phyloP scores from a whole-genome alignment of 2,329 filamentous ascomycete species.

The Tolypocladium amazonense region DNA sequence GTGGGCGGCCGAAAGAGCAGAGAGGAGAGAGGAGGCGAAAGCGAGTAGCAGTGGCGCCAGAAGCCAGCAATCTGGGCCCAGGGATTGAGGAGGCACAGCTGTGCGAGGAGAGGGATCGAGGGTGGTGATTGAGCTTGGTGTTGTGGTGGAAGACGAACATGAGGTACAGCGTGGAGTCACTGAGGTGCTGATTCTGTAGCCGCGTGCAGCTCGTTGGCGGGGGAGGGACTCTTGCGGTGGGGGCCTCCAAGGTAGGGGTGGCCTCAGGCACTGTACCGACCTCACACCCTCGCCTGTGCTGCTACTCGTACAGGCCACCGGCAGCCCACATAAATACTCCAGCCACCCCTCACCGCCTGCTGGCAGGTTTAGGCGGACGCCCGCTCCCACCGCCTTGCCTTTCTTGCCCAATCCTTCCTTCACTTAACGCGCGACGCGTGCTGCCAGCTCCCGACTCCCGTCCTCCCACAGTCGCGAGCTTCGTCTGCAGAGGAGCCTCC shows the following conservation, averaged over 20 bases:
- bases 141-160: background rate
- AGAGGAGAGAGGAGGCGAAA: background rate
- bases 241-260: background rate
- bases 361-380: background rate
- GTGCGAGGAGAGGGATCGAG: background rate
- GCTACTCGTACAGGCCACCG: background rate
- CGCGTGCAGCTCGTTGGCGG: conserved; percentile 1
- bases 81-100: background rate
- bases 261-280: background rate
- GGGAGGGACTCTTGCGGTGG: background rate
- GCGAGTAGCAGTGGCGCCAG: background rate
- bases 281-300: background rate
- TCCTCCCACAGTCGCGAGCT: conserved; percentile 16
- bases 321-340: background rate
- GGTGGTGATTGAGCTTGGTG: background rate
- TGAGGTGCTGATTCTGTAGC: background rate
- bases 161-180: background rate
- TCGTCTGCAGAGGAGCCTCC: conserved; percentile 2
- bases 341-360: background rate
- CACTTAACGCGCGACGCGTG: conserved; percentile 30
- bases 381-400: background rate
- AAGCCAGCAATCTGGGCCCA: background rate
- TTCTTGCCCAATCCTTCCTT: background rate
- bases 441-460: conserved; percentile 1
- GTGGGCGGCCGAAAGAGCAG: background rate